phyloP scores from a whole-genome alignment of 768 basidiomycete genomes.

The Lanmaoa rubissima region DNA sequence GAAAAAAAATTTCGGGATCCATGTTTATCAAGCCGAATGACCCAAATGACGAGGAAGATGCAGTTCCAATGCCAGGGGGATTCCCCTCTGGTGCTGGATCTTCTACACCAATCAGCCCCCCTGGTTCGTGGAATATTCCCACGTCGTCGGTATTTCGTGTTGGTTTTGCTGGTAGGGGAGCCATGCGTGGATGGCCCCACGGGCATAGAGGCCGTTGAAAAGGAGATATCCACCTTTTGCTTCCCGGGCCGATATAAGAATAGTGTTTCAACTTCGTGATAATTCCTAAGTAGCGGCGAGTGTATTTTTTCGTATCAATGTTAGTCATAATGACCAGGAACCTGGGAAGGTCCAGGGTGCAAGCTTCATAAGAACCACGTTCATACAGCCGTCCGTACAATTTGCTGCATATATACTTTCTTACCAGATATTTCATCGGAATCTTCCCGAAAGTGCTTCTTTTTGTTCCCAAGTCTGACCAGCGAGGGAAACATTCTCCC shows the following conservation, averaged over 20 bases:
- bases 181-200: conserved; percentile 23
- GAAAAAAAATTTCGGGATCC: not conserved
- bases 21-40: conserved; percentile 28
- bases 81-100: conserved; percentile 23
- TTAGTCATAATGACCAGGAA: conserved; percentile 17
- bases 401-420: not conserved
- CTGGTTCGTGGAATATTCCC: conserved; percentile 17
- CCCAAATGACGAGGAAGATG: conserved; percentile 36
- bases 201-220: conserved; percentile 18
- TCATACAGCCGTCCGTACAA: not conserved
- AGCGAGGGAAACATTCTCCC: not conserved
- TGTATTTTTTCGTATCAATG: conserved; percentile 5
- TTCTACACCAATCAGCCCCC: conserved; percentile 14
- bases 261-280: not conserved
- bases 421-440: not conserved
- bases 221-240: not conserved
- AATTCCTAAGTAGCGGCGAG: not conserved
- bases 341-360: conserved; percentile 10
- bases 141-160: conserved; percentile 43
- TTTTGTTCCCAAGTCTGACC: not conserved
- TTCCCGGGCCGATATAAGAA: conserved; percentile 9
- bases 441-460: not conserved
- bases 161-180: conserved; percentile 59
- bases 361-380: not conserved
- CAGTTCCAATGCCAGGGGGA: conserved; percentile 33